These are phyloP conservation scores for Fusarium anthophilum DNA, from an alignment of 2,329 filamentous ascomycete species.

Conservation along the genomic window DNA sequence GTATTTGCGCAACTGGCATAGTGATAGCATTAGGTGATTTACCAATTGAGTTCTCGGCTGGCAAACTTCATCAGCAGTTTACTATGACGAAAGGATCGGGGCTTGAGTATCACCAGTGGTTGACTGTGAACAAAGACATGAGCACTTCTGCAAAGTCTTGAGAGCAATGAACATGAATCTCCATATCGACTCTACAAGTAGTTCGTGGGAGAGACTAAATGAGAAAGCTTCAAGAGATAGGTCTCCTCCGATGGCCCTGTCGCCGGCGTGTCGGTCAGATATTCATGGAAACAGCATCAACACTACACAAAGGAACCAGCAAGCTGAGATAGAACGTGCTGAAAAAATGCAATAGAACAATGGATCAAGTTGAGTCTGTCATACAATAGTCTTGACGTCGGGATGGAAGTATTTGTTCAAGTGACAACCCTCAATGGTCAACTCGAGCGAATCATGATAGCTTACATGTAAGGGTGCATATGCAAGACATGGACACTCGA, in stretches of 20 bases:
- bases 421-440: not conserved
- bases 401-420: not conserved
- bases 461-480: not conserved
- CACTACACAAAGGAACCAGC: not conserved
- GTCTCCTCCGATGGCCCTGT: not conserved
- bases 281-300: not conserved
- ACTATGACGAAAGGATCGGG: not conserved
- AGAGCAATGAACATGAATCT: too few relatives aligned
- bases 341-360: not conserved
- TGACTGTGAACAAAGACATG: not conserved
- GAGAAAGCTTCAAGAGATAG: not conserved
- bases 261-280: not conserved
- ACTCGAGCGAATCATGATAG: not conserved
- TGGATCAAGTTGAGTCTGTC: not conserved
- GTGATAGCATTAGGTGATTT: too few relatives aligned
- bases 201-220: fast-evolving
- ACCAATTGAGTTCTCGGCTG: not conserved
- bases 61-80: not conserved
- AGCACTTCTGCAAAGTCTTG: not conserved
- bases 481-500: not conserved
- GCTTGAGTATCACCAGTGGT: not conserved
- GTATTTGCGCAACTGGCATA: too few relatives aligned
- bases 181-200: not conserved
- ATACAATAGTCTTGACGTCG: not conserved
- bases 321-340: not conserved